These are phyloP conservation scores for Sanguinoderma infundibulare DNA, from an alignment of 1,284 basidiomycete species.

Conservation along the genomic window DNA sequence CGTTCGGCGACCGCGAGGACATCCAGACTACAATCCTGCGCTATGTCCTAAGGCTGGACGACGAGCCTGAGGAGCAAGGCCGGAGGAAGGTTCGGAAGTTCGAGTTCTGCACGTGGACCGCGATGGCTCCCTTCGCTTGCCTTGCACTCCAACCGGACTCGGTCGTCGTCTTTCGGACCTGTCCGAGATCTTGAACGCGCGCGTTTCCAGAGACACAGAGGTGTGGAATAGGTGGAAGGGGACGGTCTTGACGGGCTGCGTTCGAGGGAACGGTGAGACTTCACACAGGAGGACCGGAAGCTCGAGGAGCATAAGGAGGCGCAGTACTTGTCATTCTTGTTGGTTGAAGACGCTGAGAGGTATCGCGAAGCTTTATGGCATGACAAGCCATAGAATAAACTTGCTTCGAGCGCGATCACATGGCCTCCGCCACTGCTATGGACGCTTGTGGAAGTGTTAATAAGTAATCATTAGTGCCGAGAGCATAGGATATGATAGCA, in stretches of 20 bases:
- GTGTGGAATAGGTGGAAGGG: constrained; percentile 26
- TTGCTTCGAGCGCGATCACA: background rate
- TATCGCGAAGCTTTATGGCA: background rate
- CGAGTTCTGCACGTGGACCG: constrained; percentile 16
- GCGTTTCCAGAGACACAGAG: constrained; percentile 23
- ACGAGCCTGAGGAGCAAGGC: background rate
- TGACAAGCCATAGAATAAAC: background rate
- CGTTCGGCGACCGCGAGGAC: constrained; percentile 22
- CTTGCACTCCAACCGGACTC: constrained; percentile 9
- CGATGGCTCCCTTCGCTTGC: constrained; percentile 18
- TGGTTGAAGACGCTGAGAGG: background rate
- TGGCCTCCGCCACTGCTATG: background rate
- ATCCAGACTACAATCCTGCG: constrained; percentile 20
- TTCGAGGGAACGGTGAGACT: background rate
- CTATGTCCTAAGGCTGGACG: constrained; percentile 6
- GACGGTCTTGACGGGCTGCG: constrained; percentile 4
- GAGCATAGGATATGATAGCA: background rate
- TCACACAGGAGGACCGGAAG: constrained; percentile 6
- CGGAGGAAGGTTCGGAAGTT: constrained; percentile 8
- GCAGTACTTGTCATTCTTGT: background rate
- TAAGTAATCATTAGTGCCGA: background rate
- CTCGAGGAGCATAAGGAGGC: background rate
- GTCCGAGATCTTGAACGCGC: constrained; percentile 17
- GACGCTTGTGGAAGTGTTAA: background rate
- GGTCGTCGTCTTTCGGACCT: constrained; percentile 1